phyloP scores from a whole-genome alignment of 2,329 filamentous ascomycete genomes.

The Xylariaceae sp. region DNA sequence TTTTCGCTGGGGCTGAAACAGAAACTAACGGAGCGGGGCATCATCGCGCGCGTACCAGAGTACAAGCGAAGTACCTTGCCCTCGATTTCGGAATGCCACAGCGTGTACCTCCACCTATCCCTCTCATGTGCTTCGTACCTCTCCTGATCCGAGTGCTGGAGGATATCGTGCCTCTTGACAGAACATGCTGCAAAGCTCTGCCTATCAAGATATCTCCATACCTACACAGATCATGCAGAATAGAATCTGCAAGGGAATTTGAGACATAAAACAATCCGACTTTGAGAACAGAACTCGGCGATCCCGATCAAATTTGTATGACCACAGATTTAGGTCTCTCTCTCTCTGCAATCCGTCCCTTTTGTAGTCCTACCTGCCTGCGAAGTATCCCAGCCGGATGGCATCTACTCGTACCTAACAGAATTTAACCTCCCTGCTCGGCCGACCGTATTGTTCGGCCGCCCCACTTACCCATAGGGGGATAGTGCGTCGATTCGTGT shows the following conservation, averaged over 20 bases:
- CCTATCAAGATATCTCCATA: too few relatives aligned
- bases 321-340: background rate
- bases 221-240: too few relatives aligned
- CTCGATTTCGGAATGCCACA: background rate
- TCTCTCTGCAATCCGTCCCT: too few relatives aligned
- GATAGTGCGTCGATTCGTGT: background rate
- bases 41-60: background rate
- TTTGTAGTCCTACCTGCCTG: too few relatives aligned
- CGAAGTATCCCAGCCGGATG: too few relatives aligned
- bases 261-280: background rate
- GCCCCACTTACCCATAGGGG: background rate
- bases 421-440: background rate
- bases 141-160: too few relatives aligned
- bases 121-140: too few relatives aligned
- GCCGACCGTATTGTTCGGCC: background rate
- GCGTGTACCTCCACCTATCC: too few relatives aligned
- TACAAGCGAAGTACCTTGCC: background rate
- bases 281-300: background rate
- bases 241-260: background rate
- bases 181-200: too few relatives aligned
- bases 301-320: background rate
- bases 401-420: background rate
- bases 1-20: background rate
- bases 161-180: too few relatives aligned
- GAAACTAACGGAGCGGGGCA: background rate